Conservation (phyloP, 169 alveolate genomes). For the Theileria equi region DNA sequence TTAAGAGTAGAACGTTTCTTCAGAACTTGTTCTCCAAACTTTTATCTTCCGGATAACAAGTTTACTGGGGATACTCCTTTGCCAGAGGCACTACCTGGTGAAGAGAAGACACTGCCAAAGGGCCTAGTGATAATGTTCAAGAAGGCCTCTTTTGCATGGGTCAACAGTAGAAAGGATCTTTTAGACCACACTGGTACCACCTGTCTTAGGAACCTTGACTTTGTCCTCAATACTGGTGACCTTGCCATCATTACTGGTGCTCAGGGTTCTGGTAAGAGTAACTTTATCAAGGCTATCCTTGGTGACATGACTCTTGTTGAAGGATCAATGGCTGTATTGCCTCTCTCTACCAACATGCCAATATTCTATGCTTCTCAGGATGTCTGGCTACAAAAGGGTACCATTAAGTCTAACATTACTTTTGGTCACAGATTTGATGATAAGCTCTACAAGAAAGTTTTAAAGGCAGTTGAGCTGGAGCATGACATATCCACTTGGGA, state of each 20-base stretch:
- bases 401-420: slow-evolving; percentile 41
- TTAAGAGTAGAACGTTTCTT: slow-evolving; percentile 24
- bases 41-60: slow-evolving; percentile 8
- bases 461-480: slow-evolving; percentile 30
- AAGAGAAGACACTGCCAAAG: background rate
- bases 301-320: slow-evolving; percentile 56
- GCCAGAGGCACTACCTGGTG: background rate
- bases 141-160: slow-evolving; percentile 47
- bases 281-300: slow-evolving; percentile 32
- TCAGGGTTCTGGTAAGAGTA: slow-evolving; percentile 57
- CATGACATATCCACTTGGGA: slow-evolving; percentile 50
- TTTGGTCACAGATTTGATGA: slow-evolving; percentile 38
- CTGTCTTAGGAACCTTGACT: background rate
- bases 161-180: background rate
- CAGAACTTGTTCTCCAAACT: slow-evolving; percentile 43
- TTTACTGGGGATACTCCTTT: background rate
- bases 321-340: slow-evolving; percentile 58
- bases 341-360: slow-evolving; percentile 44
- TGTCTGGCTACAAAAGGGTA: slow-evolving; percentile 44
- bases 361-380: slow-evolving; percentile 62
- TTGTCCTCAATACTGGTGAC: slow-evolving; percentile 37
- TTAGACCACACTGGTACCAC: background rate
- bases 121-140: slow-evolving; percentile 20
- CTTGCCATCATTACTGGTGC: slow-evolving; percentile 30
- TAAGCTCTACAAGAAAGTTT: slow-evolving; percentile 20